Base-by-base conservation (phyloP, 768 basidiomycete species). In the Leucocoprinus birnbaumii region DNA sequence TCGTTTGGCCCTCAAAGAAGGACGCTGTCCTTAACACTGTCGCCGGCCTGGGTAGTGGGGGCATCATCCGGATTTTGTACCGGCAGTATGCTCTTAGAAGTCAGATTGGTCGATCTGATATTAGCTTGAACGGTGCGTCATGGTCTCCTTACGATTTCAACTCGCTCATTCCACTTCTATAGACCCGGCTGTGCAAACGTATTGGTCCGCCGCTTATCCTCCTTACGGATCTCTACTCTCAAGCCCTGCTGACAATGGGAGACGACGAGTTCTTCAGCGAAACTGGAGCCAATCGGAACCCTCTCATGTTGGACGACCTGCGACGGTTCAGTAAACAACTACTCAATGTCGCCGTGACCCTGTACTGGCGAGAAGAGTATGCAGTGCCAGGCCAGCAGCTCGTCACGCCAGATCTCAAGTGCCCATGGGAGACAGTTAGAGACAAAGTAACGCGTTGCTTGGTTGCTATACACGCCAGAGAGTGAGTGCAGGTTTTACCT, bases 241-340 rank as follows among this genome's bases (percentile, higher is more conserved):
- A 95, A 56, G 82, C 86, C 1, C 79, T 98, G 27, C 75, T 93
- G 27, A 94, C 94, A 0, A 91, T 98, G 80, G 91, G 91, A 1
- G 97, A 99, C 62, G 96, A 98, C 69, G 97, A 98, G 66, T 98
- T 98, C 73, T 97, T 97, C 66, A 82, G 64, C 16, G 51, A 61
- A 10, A 51, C 70, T 3, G 49, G 63, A 14, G 63, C 71, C 3
- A 65, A 75, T n/a, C 73, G 85, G 18, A 96, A 94, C 58, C 89
- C 94, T 0, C 78, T 98, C 1, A 76, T 78, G 0, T 66, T 95
- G 7, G 92, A 96, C 62, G 97, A 98, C 60, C 77, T 98, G 19
- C 71, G 77, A 27, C 74, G 79, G 3, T 83, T 96, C 57, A 89
- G 87, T 14, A 79, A 82, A n/a, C 82, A 91, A 57, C 73, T 96